phyloP scores from a whole-genome alignment of 495 filamentous ascomycete genomes.

The Penicillium herquei region DNA sequence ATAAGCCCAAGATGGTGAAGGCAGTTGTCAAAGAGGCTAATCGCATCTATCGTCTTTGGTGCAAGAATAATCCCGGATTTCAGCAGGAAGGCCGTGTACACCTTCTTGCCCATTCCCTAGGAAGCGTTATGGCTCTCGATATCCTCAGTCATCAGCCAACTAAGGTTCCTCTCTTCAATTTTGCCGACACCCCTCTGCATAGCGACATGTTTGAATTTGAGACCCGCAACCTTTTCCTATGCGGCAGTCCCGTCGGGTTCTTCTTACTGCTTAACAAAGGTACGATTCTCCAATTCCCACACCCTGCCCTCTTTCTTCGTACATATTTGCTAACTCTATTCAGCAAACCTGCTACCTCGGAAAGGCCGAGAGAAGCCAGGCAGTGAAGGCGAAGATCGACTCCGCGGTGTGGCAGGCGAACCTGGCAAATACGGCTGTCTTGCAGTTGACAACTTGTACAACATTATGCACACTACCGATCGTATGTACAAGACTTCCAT shows the following conservation, averaged over 20 bases:
- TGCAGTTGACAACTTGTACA: conserved; percentile 94
- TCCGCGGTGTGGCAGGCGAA: conserved; percentile 69
- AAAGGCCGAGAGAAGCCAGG: conserved; percentile 72
- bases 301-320: too few relatives aligned
- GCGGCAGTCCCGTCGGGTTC: conserved; percentile 90
- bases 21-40: conserved; percentile 92
- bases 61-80: conserved; percentile 85
- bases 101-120: conserved; percentile 88
- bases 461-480: conserved; percentile 71
- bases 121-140: conserved; percentile 90
- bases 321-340: background rate
- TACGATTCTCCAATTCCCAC: conserved; percentile 15
- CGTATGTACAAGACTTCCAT: conserved; percentile 30
- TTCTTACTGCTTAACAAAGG: conserved; percentile 84
- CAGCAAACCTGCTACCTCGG: conserved; percentile 74
- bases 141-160: conserved; percentile 88
- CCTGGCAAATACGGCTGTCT: conserved; percentile 82
- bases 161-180: conserved; percentile 54
- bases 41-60: conserved; percentile 90
- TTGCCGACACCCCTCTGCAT: conserved; percentile 47
- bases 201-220: conserved; percentile 81
- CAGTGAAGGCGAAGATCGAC: conserved; percentile 61
- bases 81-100: conserved; percentile 79
- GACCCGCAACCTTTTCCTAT: conserved; percentile 83
- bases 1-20: conserved; percentile 90